Conservation (phyloP, 1,139 yeast genomes). For the Dujonia santamariae region DNA sequence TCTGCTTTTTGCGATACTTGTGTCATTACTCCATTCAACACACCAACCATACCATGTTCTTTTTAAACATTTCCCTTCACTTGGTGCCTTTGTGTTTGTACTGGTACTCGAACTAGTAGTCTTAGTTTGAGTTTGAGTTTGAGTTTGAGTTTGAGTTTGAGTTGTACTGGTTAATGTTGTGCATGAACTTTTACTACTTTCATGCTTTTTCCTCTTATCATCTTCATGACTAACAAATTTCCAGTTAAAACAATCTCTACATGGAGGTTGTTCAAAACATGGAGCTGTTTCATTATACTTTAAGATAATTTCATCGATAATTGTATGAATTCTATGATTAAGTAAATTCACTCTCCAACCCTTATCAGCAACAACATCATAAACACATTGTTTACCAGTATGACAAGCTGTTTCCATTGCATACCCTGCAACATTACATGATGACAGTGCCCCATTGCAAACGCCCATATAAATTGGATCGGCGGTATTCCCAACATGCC, state of each 20-base stretch:
- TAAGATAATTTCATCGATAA: conserved; percentile 75
- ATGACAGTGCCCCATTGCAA: conserved; percentile 89
- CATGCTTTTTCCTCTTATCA: conserved; percentile 29
- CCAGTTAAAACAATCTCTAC: conserved; percentile 93
- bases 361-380: conserved; percentile 82
- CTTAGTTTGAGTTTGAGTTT: conserved; percentile 8
- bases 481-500: conserved; percentile 97
- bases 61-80: conserved; percentile 31
- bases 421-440: conserved; percentile 90
- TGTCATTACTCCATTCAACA: conserved; percentile 29
- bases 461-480: conserved; percentile 98
- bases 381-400: conserved; percentile 82
- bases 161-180: conserved; percentile 6
- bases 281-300: conserved; percentile 74
- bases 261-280: conserved; percentile 74
- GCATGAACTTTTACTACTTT: conserved; percentile 1
- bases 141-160: conserved; percentile 7
- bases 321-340: conserved; percentile 89
- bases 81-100: conserved; percentile 13
- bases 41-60: conserved; percentile 52
- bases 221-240: conserved; percentile 60
- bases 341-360: conserved; percentile 91
- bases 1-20: not conserved
- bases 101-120: conserved; percentile 9
- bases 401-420: conserved; percentile 98